Evolutionary conservation across 345 rosid species (phyloP).

Genomic region (Syzygium jambos): DNA sequence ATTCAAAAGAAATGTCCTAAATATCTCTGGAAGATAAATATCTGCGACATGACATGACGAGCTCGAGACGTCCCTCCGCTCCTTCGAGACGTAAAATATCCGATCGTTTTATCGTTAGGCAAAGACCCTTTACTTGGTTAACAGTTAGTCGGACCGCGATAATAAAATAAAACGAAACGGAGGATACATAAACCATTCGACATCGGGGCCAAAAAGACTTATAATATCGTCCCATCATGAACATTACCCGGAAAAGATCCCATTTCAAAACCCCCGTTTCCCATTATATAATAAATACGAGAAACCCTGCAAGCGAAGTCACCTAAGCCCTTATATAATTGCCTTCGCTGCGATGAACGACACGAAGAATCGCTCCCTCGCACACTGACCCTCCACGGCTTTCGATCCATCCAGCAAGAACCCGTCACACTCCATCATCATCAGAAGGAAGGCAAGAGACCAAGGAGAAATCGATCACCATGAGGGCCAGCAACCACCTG

Average conservation of each 20-base stretch:
- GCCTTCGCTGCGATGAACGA: accelerated
- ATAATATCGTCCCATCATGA: neutral
- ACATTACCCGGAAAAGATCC: neutral
- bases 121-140: too few species aligned
- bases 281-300: neutral
- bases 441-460: neutral
- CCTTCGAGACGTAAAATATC: too few species aligned
- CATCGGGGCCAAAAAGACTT: too few species aligned
- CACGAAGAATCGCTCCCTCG: neutral
- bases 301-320: neutral
- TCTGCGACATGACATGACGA: too few species aligned
- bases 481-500: slow-evolving; percentile 77
- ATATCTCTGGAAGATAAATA: too few species aligned
- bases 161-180: neutral
- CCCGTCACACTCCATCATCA: neutral
- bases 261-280: neutral
- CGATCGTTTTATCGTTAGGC: too few species aligned
- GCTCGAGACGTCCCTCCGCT: too few species aligned
- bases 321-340: neutral
- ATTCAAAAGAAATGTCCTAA: too few species aligned
- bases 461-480: slow-evolving; percentile 1
- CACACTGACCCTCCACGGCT: neutral
- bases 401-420: neutral
- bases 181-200: too few species aligned
- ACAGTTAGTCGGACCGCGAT: too few species aligned